phyloP scores from a whole-genome alignment of 495 filamentous ascomycete species.

The Achaetomiella virescens region DNA sequence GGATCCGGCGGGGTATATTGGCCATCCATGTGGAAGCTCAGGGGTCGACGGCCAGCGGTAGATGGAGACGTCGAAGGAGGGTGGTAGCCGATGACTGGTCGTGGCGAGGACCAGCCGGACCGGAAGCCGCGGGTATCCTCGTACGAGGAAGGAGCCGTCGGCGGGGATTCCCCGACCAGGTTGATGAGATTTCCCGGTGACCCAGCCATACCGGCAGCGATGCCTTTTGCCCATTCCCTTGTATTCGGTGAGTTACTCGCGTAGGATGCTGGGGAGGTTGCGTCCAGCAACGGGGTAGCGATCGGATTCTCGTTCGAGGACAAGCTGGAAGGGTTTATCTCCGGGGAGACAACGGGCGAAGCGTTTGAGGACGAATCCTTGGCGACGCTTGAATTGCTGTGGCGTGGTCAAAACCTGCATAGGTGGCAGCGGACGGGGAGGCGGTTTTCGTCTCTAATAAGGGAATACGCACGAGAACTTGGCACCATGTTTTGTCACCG shows the following conservation, averaged over 20 bases:
- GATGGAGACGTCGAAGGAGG: constrained; percentile 47
- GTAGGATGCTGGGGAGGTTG: constrained; percentile 39
- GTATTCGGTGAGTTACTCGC: constrained; percentile 43
- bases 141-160: constrained; percentile 49
- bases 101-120: constrained; percentile 39
- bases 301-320: constrained; percentile 33
- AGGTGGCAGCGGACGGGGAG: neutral
- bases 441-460: constrained; percentile 2
- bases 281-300: constrained; percentile 39
- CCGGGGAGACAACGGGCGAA: constrained; percentile 39
- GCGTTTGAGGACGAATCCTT: constrained; percentile 35
- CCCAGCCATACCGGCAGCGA: constrained; percentile 41
- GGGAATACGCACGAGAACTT: constrained; percentile 42
- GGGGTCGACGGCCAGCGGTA: constrained; percentile 35
- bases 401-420: constrained; percentile 18
- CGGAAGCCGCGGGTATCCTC: constrained; percentile 41
- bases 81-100: constrained; percentile 32
- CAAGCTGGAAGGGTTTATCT: constrained; percentile 35
- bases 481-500: constrained; percentile 46
- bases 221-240: constrained; percentile 48
- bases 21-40: constrained; percentile 48
- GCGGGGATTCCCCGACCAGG: constrained; percentile 48
- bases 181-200: constrained; percentile 52
- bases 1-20: constrained; percentile 40
- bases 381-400: constrained; percentile 26